Base-by-base conservation (phyloP, 179 eudicot genomes). In the Nepenthes alata region DNA sequence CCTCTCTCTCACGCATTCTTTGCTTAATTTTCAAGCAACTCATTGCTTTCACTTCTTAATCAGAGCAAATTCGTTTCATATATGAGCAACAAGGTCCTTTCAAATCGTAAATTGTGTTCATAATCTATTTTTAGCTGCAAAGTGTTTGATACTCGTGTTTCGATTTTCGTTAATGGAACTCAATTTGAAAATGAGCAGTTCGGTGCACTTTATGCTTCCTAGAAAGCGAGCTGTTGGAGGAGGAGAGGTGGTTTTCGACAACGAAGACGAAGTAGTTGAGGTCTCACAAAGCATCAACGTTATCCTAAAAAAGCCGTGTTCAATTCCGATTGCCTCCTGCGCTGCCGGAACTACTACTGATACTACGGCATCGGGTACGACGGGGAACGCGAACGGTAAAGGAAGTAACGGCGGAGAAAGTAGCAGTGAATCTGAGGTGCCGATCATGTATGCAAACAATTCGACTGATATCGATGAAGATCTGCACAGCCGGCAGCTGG, bases 401-500 rank as follows among this genome's bases (percentile, higher is more conserved):
- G 59, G n/a, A 35, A 47, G 3, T 6, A 35, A 25, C 39, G 45
- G 68, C 3, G 38, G 36, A 65, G 58, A 55, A 73, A 39, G 68
- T 37, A 11, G 60, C 69, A 52, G 68, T 37, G 62, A 58, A 14
- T 65, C 77, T 37, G 54, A 69, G 57, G 55, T 36, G 45, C 41
- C 58, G 12, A 60, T 13, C 44, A 68, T 73, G 77, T 65, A 74
- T 49, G 73, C 71, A 6, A 70, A 59, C 41, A 74, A 75, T 38
- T 65, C 65, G 38, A 59, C 57, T 4, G 95, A 93, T 47, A 93
- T 93, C 55, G 97, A 93, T 52, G 97, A 93, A 72, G 98, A 93
- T 82, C 85, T 93, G 70, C 98, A 93, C 65, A 89, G 98, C 65
- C 76, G 97, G 38, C 97, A 93, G 84, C 95, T 93, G 3, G 95